phyloP scores from a whole-genome alignment of 2,329 filamentous ascomycete genomes.

The Aspergillus cejpii region DNA sequence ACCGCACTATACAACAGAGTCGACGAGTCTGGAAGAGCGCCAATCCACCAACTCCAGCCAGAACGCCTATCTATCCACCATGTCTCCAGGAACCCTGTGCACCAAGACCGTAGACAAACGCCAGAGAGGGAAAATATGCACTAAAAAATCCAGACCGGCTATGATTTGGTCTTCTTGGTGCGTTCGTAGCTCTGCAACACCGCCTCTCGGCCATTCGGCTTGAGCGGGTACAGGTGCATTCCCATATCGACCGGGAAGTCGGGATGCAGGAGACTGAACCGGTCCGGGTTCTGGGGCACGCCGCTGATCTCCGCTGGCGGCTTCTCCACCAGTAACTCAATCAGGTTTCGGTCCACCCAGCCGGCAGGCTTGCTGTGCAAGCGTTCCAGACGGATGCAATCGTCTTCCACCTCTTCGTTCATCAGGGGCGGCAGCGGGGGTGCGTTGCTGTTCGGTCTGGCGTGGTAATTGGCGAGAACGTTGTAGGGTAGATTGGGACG shows the following conservation, averaged over 20 bases:
- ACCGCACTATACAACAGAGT: too few relatives aligned
- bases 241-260: conserved; percentile 42
- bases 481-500: conserved; percentile 44
- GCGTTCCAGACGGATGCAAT: conserved; percentile 38
- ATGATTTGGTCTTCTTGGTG: conserved; percentile 3
- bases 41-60: neutral
- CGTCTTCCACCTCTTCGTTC: conserved; percentile 45
- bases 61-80: neutral
- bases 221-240: conserved; percentile 39
- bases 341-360: conserved; percentile 39
- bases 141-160: neutral
- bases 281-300: conserved; percentile 28
- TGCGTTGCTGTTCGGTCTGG: conserved; percentile 39
- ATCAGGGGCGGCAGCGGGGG: conserved; percentile 40
- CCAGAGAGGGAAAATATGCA: neutral
- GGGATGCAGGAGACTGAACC: conserved; percentile 38
- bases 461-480: conserved; percentile 42
- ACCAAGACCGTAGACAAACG: neutral
- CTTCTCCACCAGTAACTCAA: conserved; percentile 36
- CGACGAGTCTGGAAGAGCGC: neutral
- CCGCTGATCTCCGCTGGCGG: conserved; percentile 27
- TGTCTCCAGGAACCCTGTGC: neutral
- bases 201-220: neutral
- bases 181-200: conserved; percentile 3
- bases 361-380: conserved; percentile 34